A percentile compares a stretch with the other conserved stretches of the same genome.
These are phyloP conservation scores for Boechera divaricarpa DNA, from an alignment of 345 rosid genomes.

Conservation along the genomic window DNA sequence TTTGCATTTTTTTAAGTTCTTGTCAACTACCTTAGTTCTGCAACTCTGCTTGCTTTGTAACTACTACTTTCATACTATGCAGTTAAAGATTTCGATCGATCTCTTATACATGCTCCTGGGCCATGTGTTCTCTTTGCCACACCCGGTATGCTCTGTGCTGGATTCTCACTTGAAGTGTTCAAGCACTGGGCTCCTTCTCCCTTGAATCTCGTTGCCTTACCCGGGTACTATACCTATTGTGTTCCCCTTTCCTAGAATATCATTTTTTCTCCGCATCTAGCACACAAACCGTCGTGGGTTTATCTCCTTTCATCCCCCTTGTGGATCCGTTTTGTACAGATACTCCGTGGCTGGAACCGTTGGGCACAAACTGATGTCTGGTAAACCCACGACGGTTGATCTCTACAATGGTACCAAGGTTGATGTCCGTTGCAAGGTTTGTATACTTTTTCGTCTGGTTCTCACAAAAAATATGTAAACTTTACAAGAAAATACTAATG, in stretches of 20 bases:
- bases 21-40: slow-evolving; percentile 1
- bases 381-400: slow-evolving; percentile 79
- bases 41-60: slow-evolving; percentile 28
- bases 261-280: not conserved
- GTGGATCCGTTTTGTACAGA: slow-evolving; percentile 43
- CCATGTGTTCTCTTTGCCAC: slow-evolving; percentile 99
- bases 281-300: not conserved
- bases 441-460: slow-evolving; percentile 24
- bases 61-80: slow-evolving; percentile 38
- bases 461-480: not conserved
- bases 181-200: slow-evolving; percentile 96
- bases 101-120: slow-evolving; percentile 80
- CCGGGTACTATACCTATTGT: slow-evolving; percentile 64
- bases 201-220: slow-evolving; percentile 77
- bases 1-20: not conserved
- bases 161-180: slow-evolving; percentile 94
- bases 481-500: not conserved
- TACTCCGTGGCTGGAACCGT: slow-evolving; percentile 96
- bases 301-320: slow-evolving; percentile 4
- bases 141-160: slow-evolving; percentile 97
- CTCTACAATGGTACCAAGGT: slow-evolving; percentile 84
- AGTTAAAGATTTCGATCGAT: slow-evolving; percentile 83
- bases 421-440: slow-evolving; percentile 94
- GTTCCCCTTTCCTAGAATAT: slow-evolving; percentile 7
- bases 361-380: slow-evolving; percentile 88